phyloP scores from a whole-genome alignment of 176 grass and related monocot genomes.

The Cenchrus americanus region DNA sequence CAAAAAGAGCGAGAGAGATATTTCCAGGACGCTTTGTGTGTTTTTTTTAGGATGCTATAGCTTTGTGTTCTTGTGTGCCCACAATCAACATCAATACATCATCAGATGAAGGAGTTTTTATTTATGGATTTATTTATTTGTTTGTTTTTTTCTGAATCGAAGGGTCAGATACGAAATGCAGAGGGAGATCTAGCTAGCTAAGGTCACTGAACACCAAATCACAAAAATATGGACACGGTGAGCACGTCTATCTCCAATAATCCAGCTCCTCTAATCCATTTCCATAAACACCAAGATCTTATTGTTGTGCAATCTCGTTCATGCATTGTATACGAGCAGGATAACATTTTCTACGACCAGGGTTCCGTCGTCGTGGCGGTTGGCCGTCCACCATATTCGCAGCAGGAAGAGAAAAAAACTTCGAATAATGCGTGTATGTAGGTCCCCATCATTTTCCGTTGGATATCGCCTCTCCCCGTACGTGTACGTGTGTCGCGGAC shows the following conservation, averaged over 20 bases:
- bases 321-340: neutral
- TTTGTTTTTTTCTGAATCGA: neutral
- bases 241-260: neutral
- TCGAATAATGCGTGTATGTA: neutral
- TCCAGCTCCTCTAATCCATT: neutral
- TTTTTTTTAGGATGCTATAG: too few species aligned
- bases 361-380: conserved; percentile 21
- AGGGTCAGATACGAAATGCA: neutral
- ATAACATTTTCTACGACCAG: conserved; percentile 24
- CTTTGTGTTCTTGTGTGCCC: too few species aligned
- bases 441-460: conserved; percentile 12
- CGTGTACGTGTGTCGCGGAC: too few species aligned
- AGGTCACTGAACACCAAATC: neutral
- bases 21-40: neutral
- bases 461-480: neutral
- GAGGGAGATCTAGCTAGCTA: neutral
- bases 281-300: neutral
- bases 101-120: neutral
- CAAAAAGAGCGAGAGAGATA: neutral
- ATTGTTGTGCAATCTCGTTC: neutral
- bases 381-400: conserved; percentile 16
- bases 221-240: neutral
- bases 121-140: neutral
- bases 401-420: neutral
- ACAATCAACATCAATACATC: neutral